Evolutionary conservation across 768 basidiomycete species (phyloP).

Genomic region (Galerina marginata): DNA sequence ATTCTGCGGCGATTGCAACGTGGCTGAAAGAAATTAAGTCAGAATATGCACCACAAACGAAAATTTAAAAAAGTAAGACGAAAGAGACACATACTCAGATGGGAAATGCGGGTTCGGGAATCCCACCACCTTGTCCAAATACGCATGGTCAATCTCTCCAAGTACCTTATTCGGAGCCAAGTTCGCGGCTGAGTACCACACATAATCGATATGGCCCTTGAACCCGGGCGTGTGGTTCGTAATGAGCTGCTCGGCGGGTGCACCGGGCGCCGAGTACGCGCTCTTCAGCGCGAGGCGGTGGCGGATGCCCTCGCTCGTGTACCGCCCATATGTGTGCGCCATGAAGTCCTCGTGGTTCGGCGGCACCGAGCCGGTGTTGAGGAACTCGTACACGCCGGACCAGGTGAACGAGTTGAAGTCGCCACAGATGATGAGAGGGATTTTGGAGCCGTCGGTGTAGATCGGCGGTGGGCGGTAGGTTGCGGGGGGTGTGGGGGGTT

Average conservation of each 20-base stretch:
- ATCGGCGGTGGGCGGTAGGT: slow-evolving; percentile 59
- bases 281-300: slow-evolving; percentile 86
- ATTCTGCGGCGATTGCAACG: slow-evolving; percentile 72
- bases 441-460: slow-evolving; percentile 86
- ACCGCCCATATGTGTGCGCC: slow-evolving; percentile 88
- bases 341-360: slow-evolving; percentile 91
- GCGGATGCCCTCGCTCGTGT: slow-evolving; percentile 86
- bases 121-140: slow-evolving; percentile 90
- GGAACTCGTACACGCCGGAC: slow-evolving; percentile 92
- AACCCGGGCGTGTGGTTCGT: slow-evolving; percentile 93
- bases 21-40: slow-evolving; percentile 52
- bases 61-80: not conserved
- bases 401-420: slow-evolving; percentile 92
- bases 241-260: slow-evolving; percentile 54
- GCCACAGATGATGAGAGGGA: slow-evolving; percentile 90
- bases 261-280: slow-evolving; percentile 65
- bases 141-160: slow-evolving; percentile 83
- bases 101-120: slow-evolving; percentile 98
- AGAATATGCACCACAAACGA: slow-evolving; percentile 53
- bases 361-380: slow-evolving; percentile 71
- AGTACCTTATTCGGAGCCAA: slow-evolving; percentile 83
- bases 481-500: slow-evolving; percentile 19
- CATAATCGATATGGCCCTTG: slow-evolving; percentile 88
- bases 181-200: slow-evolving; percentile 85
- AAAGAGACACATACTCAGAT: slow-evolving; percentile 76